Evolutionary conservation across 805 yeast genomes (phyloP).

Genomic region (Zygosaccharomyces rouxii): DNA sequence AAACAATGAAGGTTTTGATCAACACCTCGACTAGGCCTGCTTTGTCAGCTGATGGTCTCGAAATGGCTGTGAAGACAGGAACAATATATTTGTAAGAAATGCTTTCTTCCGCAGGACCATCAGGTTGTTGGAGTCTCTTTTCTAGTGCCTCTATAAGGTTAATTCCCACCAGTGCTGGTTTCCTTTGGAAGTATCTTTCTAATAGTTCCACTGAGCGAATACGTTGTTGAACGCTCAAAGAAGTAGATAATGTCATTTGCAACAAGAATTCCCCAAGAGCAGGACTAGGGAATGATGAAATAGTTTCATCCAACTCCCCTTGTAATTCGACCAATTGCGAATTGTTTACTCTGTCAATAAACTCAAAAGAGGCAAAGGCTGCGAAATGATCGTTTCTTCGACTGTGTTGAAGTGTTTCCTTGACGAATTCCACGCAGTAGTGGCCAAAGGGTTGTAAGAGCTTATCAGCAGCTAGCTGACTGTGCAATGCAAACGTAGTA

Average conservation of each 20-base stretch:
- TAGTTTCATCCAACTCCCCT: conserved; percentile 9
- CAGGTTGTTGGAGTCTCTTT: conserved; percentile 20
- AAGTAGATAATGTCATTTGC: conserved; percentile 43
- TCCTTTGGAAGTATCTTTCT: conserved; percentile 29
- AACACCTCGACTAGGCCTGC: conserved; percentile 34
- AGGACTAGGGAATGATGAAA: conserved; percentile 14
- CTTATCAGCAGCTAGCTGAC: conserved; percentile 38
- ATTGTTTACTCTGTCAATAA: conserved; percentile 17
- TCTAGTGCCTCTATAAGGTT: conserved; percentile 44
- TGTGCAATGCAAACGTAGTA: conserved; percentile 35
- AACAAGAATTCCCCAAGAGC: conserved; percentile 45
- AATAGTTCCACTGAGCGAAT: conserved; percentile 36
- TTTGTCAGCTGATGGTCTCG: conserved; percentile 30
- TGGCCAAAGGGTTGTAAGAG: conserved; percentile 28
- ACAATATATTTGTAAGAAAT: conserved; percentile 32
- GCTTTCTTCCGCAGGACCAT: conserved; percentile 19
- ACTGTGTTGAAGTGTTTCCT: conserved; percentile 35
- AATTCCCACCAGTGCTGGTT: conserved; percentile 41
- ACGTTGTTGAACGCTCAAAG: conserved; percentile 36
- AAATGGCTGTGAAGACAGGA: conserved; percentile 38
- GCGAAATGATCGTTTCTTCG: conserved; percentile 41
- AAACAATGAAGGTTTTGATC: conserved; percentile 39
- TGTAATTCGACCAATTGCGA: conserved; percentile 6
- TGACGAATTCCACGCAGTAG: conserved; percentile 28
- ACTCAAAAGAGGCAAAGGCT: conserved; percentile 25